A percentile compares a stretch with the other conserved stretches of the same genome.
Conservation (phyloP, 768 basidiomycete genomes). For the Amanita brunnescens region DNA sequence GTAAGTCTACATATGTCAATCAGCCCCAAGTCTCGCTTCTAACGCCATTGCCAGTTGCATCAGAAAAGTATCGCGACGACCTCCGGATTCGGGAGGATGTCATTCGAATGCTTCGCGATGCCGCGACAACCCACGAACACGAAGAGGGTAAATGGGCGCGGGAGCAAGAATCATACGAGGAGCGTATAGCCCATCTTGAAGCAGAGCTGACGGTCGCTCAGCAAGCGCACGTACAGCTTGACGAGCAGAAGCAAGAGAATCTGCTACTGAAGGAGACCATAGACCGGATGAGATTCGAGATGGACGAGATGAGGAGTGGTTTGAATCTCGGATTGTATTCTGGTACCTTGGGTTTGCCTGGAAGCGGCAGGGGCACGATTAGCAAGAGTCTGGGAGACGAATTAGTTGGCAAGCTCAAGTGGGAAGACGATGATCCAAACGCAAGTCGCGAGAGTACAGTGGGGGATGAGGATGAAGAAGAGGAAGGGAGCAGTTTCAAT, state of each 20-base stretch:
- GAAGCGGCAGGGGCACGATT: conserved; percentile 47
- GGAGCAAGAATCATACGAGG: conserved; percentile 67
- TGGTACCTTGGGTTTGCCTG: conserved; percentile 27
- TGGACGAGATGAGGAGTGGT: conserved; percentile 78
- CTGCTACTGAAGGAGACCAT: conserved; percentile 91
- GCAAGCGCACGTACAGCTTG: conserved; percentile 64
- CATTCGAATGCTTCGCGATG: conserved; percentile 57
- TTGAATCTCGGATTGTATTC: conserved; percentile 23
- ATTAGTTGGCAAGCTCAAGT: conserved; percentile 53
- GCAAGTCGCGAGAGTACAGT: conserved; percentile 25
- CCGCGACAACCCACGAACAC: conserved; percentile 47
- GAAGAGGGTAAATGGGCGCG: conserved; percentile 59
- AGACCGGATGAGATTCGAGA: conserved; percentile 86
- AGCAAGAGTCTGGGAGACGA: conserved; percentile 75
- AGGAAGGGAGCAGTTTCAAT: conserved; percentile 18
- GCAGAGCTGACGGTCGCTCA: conserved; percentile 61
- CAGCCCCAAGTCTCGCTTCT: background rate
- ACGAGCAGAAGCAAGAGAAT: conserved; percentile 94
- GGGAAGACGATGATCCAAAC: conserved; percentile 30
- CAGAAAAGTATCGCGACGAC: conserved; percentile 70
- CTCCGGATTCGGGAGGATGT: conserved; percentile 70
- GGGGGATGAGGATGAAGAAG: conserved; percentile 27
- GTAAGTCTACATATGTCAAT: conserved; percentile 31
- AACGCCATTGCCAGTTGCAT: conserved; percentile 38
- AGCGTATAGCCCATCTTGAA: conserved; percentile 62